Percentiles rank a stretch among this genome's conserved stretches.
phyloP scores from a whole-genome alignment of 2,329 filamentous ascomycete genomes.

The Penicillium expansum region DNA sequence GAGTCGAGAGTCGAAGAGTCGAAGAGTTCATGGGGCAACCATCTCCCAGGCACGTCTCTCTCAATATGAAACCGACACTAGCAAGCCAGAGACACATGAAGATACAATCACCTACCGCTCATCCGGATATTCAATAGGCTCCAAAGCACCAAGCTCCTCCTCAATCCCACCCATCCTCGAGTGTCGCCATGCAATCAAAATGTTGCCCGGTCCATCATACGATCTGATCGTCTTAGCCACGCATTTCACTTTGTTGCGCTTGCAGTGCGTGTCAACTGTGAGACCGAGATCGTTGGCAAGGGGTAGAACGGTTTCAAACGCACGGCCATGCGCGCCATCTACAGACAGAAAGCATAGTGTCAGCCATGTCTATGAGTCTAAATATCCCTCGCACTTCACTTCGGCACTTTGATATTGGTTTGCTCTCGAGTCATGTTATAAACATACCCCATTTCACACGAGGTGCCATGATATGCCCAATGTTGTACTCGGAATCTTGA shows the following conservation, averaged over 20 bases:
- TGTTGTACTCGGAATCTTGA: constrained; percentile 22
- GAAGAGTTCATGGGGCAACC: neutral
- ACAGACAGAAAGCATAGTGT: neutral
- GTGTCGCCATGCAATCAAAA: constrained; percentile 32
- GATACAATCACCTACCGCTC: constrained; percentile 23
- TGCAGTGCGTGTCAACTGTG: constrained; percentile 28
- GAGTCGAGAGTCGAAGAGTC: neutral
- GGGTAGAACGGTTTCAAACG: constrained; percentile 27
- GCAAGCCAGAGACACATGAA: neutral
- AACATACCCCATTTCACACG: constrained; percentile 24
- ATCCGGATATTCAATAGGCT: constrained; percentile 25
- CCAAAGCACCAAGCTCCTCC: constrained; percentile 18
- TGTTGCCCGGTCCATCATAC: constrained; percentile 27
- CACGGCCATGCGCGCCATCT: constrained; percentile 21
- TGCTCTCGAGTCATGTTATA: neutral
- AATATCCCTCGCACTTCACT: neutral
- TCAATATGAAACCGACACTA: neutral
- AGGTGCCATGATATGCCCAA: constrained; percentile 31
- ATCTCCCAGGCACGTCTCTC: neutral
- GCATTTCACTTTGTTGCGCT: constrained; percentile 23
- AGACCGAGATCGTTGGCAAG: constrained; percentile 30
- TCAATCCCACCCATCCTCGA: constrained; percentile 24
- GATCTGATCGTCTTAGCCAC: constrained; percentile 19
- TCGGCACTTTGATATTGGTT: neutral
- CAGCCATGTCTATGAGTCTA: neutral